Conservation (phyloP, 2,329 filamentous ascomycete genomes). For the Xylariaceae sp. region DNA sequence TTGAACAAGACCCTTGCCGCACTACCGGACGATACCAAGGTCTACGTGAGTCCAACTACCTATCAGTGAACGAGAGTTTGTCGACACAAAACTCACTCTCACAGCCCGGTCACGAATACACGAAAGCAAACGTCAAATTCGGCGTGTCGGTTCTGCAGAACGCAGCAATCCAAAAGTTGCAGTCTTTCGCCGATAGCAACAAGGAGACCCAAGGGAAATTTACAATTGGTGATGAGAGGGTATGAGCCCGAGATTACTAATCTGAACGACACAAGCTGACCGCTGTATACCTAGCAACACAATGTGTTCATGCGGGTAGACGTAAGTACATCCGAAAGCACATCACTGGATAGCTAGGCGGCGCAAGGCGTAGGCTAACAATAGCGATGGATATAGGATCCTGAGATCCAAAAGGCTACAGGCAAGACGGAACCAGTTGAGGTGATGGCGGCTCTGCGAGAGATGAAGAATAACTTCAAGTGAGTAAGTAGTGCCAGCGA, state of each 20-base stretch:
- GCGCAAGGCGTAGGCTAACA: slow-evolving; percentile 9
- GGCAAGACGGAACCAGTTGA: slow-evolving; percentile 75
- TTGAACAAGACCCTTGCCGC: slow-evolving; percentile 79
- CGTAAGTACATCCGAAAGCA: slow-evolving; percentile 42
- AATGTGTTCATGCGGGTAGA: slow-evolving; percentile 94
- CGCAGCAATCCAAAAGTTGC: slow-evolving; percentile 71
- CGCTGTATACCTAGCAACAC: slow-evolving; percentile 62
- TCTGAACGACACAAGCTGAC: slow-evolving; percentile 4
- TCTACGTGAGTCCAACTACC: slow-evolving; percentile 62
- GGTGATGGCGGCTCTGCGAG: slow-evolving; percentile 80
- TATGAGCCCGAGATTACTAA: slow-evolving; percentile 32
- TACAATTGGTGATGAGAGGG: slow-evolving; percentile 97
- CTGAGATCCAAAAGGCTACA: slow-evolving; percentile 76
- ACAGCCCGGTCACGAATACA: slow-evolving; percentile 94
- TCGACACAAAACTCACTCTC: not conserved
- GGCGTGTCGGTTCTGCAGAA: slow-evolving; percentile 70
- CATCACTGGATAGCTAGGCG: no score
- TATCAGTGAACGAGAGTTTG: not conserved
- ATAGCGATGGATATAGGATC: slow-evolving; percentile 52
- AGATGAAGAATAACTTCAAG: slow-evolving; percentile 82
- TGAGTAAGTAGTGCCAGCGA: slow-evolving; percentile 41
- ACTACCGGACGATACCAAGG: slow-evolving; percentile 84
- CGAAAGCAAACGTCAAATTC: slow-evolving; percentile 94
- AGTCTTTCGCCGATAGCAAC: slow-evolving; percentile 73
- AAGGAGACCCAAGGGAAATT: slow-evolving; percentile 91